phyloP scores from a whole-genome alignment of 1,284 basidiomycete genomes.

The Leccinum solheimii region DNA sequence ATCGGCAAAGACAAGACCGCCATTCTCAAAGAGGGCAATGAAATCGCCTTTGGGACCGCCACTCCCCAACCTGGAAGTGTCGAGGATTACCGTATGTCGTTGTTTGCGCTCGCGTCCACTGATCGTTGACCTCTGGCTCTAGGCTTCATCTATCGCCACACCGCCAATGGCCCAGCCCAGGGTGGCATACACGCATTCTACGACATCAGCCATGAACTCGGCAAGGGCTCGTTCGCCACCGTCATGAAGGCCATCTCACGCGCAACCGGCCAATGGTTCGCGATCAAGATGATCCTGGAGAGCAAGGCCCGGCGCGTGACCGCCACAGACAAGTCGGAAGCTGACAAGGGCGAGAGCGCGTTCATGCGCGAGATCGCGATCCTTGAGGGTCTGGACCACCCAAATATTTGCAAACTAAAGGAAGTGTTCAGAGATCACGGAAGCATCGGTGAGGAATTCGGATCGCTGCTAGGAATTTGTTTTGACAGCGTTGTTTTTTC shows the following conservation, averaged over 20 bases:
- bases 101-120: conserved; percentile 13
- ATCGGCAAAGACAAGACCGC: conserved; percentile 58
- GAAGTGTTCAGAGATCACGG: conserved; percentile 74
- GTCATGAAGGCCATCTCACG: conserved; percentile 71
- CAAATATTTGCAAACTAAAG: conserved; percentile 79
- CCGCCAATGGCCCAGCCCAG: conserved; percentile 47
- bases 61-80: conserved; percentile 39
- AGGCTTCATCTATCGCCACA: conserved; percentile 56
- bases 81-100: conserved; percentile 42
- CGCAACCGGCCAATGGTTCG: conserved; percentile 60
- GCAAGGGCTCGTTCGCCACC: conserved; percentile 79
- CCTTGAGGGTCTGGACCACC: conserved; percentile 71
- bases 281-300: conserved; percentile 74
- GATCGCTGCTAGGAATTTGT: neutral
- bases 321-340: conserved; percentile 25
- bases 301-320: conserved; percentile 43
- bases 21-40: conserved; percentile 76
- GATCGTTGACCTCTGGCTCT: neutral
- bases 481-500: neutral
- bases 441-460: conserved; percentile 58
- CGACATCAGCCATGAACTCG: conserved; percentile 66
- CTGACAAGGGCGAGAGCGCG: conserved; percentile 31
- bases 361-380: conserved; percentile 82
- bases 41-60: conserved; percentile 75
- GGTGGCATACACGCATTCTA: conserved; percentile 62